Base-by-base conservation (phyloP, 2,329 filamentous ascomycete genomes). In the Fusarium duplospermum region DNA sequence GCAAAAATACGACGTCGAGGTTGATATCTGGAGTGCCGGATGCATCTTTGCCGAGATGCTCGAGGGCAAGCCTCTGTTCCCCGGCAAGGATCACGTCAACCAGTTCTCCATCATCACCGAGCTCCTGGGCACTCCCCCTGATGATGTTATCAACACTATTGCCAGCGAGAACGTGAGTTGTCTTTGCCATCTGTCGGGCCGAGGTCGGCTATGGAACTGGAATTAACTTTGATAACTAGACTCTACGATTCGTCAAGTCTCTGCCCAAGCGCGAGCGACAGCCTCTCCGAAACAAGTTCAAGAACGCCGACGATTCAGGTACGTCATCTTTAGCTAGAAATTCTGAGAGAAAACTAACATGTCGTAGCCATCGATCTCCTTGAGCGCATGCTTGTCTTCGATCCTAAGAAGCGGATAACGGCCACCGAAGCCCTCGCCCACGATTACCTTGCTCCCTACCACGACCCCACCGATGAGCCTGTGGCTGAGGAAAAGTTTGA, bases 41-140 rank as follows among this genome's bases (percentile, higher is more conserved):
- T 99, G 96, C 85, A 99, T 99, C 82, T 98, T 99, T 79, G 96
- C 96, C 47, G 96, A 99, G 86, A 99, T 99, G 96, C 89, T 99
- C 69, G 96, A 98, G 86, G 96, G 96, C 82, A 98, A 98, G 87
- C 96, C 96, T 35, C 87, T 99, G 24, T 99, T 99, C 88, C 96
- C 96, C 1, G 96, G 96, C 82, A 99, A 99, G 87, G 96, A 99
- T 82, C 96, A 99, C 82, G 96, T 99, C 84, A 98, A 99, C 86
- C 96, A 99, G 83, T 99, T 99, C 85, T 98, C 95, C 76, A 99
- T 99, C 87, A 99, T 99, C 83, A 99, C 96, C 22, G 96, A 99
- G 83, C 90, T 99, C 42, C 89, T 99, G 50, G 96, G 96, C 56
- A 98, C 96, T 36, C 96, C 96, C 13, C 96, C 96, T 38, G 95